Evolutionary conservation across 805 yeast genomes (phyloP), one percentile per base, ranked within the genome.

Genomic region (Debaryomyces tyrocola): DNA sequence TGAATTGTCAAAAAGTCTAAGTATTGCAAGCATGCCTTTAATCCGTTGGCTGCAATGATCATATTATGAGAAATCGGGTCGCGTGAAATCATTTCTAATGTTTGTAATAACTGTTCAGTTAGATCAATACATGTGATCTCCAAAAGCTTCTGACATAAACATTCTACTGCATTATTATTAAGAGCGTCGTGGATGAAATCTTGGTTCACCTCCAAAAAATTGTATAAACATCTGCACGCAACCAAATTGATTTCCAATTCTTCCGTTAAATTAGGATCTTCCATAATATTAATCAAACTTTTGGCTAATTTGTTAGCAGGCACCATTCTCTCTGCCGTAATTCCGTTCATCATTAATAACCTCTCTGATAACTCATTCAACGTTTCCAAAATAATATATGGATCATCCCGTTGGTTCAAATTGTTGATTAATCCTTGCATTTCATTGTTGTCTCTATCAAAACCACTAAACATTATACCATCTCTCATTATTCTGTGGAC

Each of bases 1-100:
- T 89, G 96, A 17, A 83, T 77, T 1, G 97, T 87, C 63, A 92
- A 86, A 59, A 92, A 92, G 61, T 94, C 98, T 49, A 91, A 71
- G 57, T 82, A 88, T 56, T 79, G 80, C 38, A 94, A 64, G 50
- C 88, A 84, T 0, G 87, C 80, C 6, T 73, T 66, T 7, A 91
- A 62, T 7, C 90, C 85, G 33, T 85, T 84, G 45, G 80, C 77
- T 17, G 72, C 62, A 34, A 89, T 66, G 11, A 88, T 72, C 24
- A 70, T 75, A 36, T 66, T 60, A 49, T 71, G 77, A 3, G 75
- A 54, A 2, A 84, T 79, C 18, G 77, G 69, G 27, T 75, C 75
- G 47, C 83, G 67, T 1, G 90, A 81, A 12, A 86, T 80, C 62
- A 80, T 73, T 58, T 85, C 91, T 39, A 86, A 67, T 0, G 91